These are phyloP conservation scores for Scheffersomyces segobiensis DNA, from an alignment of 1,139 yeast genomes.

Conservation along the genomic window DNA sequence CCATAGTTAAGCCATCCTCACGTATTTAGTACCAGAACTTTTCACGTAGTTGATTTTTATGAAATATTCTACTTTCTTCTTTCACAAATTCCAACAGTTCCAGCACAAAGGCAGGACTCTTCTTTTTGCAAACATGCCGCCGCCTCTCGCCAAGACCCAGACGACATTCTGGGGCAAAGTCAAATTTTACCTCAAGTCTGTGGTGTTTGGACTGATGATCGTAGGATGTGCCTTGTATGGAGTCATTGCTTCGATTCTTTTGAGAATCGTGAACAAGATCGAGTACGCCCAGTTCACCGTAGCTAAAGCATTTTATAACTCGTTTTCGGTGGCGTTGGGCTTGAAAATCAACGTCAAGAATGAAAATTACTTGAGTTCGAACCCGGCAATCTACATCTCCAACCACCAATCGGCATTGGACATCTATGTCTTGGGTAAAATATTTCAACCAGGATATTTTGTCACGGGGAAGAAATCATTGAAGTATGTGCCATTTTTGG, in stretches of 20 bases:
- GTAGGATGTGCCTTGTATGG: constrained; percentile 72
- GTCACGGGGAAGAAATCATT: constrained; percentile 90
- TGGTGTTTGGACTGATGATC: constrained; percentile 52
- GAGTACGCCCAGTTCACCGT: constrained; percentile 87
- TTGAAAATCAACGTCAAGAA: constrained; percentile 68
- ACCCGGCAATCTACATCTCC: constrained; percentile 83
- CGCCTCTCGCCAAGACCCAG: not conserved
- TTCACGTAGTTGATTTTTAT: not conserved
- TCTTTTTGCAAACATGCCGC: not conserved
- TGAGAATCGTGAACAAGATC: constrained; percentile 70
- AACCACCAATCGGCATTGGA: constrained; percentile 95
- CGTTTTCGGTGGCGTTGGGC: constrained; percentile 64
- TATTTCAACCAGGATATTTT: constrained; percentile 86
- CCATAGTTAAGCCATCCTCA: not conserved
- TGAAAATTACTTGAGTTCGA: constrained; percentile 47
- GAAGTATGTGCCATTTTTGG: constrained; percentile 86
- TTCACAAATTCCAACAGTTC: not conserved
- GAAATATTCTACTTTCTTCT: not conserved
- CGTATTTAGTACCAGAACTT: not conserved
- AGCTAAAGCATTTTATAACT: constrained; percentile 74
- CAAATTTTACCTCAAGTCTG: constrained; percentile 57
- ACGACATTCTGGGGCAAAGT: constrained; percentile 9
- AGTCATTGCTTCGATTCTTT: constrained; percentile 67
- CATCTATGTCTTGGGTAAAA: constrained; percentile 71
- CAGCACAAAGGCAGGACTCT: not conserved